Conservation (phyloP, 306 rosid genomes). For the Parietaria judaica region DNA sequence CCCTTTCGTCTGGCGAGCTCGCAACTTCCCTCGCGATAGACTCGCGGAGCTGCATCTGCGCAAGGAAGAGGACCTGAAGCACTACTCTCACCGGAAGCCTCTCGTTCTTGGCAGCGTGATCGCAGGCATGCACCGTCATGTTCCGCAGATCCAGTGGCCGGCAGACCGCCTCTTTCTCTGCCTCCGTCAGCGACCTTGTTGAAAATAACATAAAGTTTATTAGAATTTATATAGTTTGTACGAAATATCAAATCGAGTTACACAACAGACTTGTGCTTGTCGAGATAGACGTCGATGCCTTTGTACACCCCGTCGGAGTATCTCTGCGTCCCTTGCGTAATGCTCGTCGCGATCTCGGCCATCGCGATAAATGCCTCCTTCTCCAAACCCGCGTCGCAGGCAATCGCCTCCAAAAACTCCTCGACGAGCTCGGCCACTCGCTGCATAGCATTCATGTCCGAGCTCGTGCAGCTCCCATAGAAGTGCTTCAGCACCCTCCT, state of each 20-base stretch:
- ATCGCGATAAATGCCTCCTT: slow-evolving; percentile 24
- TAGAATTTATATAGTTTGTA: too few relatives aligned
- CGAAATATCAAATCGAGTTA: too few relatives aligned
- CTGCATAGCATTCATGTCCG: slow-evolving; percentile 22
- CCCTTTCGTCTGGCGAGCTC: slow-evolving; percentile 16
- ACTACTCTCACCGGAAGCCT: slow-evolving; percentile 38
- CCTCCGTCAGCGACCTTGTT: slow-evolving; percentile 23
- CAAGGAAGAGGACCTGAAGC: slow-evolving; percentile 35
- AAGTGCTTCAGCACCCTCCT: slow-evolving; percentile 32
- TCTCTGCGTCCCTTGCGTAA: slow-evolving; percentile 30
- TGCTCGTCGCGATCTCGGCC: slow-evolving; percentile 36
- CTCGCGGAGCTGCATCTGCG: slow-evolving; percentile 34
- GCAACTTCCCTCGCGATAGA: slow-evolving; percentile 23
- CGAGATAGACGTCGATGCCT: slow-evolving; percentile 36
- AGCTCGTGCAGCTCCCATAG: slow-evolving; percentile 18
- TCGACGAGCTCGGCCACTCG: slow-evolving; percentile 43
- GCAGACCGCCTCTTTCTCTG: slow-evolving; percentile 42
- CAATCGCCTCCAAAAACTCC: slow-evolving; percentile 30
- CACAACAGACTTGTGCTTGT: slow-evolving; percentile 20
- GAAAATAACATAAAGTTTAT: too few relatives aligned
- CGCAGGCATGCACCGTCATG: slow-evolving; percentile 41
- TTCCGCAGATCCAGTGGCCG: slow-evolving; percentile 32
- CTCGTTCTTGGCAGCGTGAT: slow-evolving; percentile 43
- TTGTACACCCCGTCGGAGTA: slow-evolving; percentile 40
- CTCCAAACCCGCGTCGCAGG: slow-evolving; percentile 32